Evolutionary conservation across 2,329 filamentous ascomycete genomes (phyloP).

Genomic region (Aspergillus neoniger): DNA sequence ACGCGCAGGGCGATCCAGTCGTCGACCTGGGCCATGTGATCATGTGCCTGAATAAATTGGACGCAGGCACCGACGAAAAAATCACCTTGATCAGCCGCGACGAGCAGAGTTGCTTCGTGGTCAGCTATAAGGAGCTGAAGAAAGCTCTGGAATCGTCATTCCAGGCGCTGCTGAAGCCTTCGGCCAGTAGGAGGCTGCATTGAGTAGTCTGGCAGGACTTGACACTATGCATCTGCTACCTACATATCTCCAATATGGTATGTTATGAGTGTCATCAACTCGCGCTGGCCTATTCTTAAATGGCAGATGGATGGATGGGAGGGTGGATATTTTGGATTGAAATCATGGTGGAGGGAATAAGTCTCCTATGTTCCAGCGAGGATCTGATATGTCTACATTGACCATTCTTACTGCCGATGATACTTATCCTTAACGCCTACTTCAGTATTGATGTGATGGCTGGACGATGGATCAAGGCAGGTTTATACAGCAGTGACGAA

Average conservation of each 20-base stretch:
- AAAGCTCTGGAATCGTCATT: conserved; percentile 63
- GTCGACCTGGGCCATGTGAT: conserved; percentile 87
- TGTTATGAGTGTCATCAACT: no score
- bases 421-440: no score
- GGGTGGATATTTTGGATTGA: no score
- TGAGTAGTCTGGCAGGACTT: conserved; percentile 13
- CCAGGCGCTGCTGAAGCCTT: conserved; percentile 55
- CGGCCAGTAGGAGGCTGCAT: conserved; percentile 35
- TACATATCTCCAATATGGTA: not conserved
- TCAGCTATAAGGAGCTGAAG: conserved; percentile 88
- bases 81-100: conserved; percentile 85
- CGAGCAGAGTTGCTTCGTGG: conserved; percentile 83
- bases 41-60: conserved; percentile 84
- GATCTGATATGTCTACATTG: no score
- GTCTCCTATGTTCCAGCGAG: no score
- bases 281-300: no score
- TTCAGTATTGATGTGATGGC: no score
- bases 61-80: conserved; percentile 84
- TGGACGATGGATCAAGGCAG: no score
- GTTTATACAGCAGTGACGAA: no score
- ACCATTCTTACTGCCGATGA: no score
- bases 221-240: not conserved
- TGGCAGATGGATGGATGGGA: no score
- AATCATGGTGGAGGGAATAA: no score
- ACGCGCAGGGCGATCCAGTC: conserved; percentile 77